Conservation (phyloP, 768 basidiomycete genomes). For the Lactarius deliciosus region DNA sequence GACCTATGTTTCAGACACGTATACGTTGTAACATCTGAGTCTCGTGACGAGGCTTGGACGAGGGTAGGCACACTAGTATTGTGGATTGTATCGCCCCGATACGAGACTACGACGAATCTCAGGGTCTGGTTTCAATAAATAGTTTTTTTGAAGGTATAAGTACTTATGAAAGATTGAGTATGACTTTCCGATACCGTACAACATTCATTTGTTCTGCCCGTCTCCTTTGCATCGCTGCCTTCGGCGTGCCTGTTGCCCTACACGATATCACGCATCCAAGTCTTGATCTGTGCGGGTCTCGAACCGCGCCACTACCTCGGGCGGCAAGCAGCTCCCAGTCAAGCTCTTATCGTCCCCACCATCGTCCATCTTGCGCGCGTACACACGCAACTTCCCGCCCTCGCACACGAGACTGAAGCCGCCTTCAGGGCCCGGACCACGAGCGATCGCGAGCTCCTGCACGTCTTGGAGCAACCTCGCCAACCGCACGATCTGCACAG, state of each 20-base stretch:
- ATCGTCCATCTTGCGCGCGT: not conserved
- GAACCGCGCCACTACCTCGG: conserved; percentile 15
- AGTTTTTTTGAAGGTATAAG: no score
- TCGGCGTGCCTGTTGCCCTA: not conserved
- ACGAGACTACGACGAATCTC: no score
- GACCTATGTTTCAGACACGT: not conserved
- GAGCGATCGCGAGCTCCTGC: conserved; percentile 19
- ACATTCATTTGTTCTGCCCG: not conserved
- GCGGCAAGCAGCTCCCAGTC: conserved; percentile 13
- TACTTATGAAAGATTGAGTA: not conserved
- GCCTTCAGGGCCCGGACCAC: conserved; percentile 14
- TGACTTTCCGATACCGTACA: not conserved
- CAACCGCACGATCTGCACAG: conserved; percentile 12
- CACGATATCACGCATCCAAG: not conserved
- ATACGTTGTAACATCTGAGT: not conserved
- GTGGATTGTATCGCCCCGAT: no score
- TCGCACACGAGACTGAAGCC: conserved; percentile 19
- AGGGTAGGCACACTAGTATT: no score
- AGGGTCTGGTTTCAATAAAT: no score
- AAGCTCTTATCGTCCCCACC: not conserved
- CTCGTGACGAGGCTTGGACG: not conserved
- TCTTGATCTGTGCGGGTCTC: not conserved
- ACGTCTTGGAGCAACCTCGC: conserved; percentile 18
- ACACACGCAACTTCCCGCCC: conserved; percentile 9
- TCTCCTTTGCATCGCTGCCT: not conserved